Evolutionary conservation across 305 asterid genomes (phyloP), one percentile per base, ranked within the genome.

Genomic region (Salvia sclarea): DNA sequence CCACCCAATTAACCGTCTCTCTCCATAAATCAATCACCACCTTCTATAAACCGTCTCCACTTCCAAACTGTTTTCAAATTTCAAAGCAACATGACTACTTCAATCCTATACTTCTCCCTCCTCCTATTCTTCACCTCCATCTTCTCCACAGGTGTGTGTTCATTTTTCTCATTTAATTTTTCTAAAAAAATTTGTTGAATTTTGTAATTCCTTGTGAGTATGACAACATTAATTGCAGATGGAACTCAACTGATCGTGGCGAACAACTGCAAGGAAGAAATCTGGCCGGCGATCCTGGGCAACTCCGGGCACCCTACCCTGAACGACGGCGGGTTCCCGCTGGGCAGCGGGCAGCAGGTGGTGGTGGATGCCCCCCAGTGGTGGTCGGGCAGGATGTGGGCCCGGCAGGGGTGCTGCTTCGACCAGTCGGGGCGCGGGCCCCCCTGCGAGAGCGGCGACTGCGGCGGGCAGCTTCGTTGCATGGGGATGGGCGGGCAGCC

Each of bases 371-470:
- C 88, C 21, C 92, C 96, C 1, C 45, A 79, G 16, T 63, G 47
- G 48, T 92, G 96, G 98, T 92, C 98, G 18, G 98, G 96, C 12
- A 69, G 98, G 20, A 61, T 92, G 37, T 92, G 98, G 96, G 96
- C 84, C 2, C 79, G 98, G 22, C 84, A 73, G 6, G 96, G 96
- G 61, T 88, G 98, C 80, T 68, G 77, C 53, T 89, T 88, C 74
- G 88, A 84, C 53, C 21, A 43, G 14, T 3, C 73, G 0, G 92
- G 96, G 16, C 89, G 96, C 13, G 12, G 14, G 30, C 90, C 0
- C 9, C 28, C 90, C 0, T 92, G 98, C 78, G 82, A 76, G 55
- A 89, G 91, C 2, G 96, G 98, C 0, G 98, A 88, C 78, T 92
- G 98, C 69, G 68, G 65, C 45, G 95, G 95, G 10, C 80, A 71